Percentiles rank a stretch among this genome's conserved stretches.
phyloP scores from a whole-genome alignment of 2,329 filamentous ascomycete genomes.

The Herpomyces periplanetae region DNA sequence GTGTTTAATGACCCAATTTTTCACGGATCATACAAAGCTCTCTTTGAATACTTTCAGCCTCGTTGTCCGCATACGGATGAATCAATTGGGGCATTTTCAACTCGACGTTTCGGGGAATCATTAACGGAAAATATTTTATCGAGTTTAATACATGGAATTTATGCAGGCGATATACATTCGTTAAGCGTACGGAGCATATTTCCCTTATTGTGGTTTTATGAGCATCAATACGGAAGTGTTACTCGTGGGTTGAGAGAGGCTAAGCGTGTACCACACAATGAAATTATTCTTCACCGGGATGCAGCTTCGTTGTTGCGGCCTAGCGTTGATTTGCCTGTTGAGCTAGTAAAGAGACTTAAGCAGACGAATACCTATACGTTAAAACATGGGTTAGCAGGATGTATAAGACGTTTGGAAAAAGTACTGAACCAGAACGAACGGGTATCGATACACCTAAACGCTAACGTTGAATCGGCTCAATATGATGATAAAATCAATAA shows the following conservation, averaged over 20 bases:
- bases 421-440: too few species aligned
- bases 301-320: too few species aligned
- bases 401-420: too few species aligned
- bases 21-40: constrained; percentile 8
- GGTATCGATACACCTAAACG: too few species aligned
- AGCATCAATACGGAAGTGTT: constrained; percentile 10
- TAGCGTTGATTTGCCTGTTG: too few species aligned
- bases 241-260: constrained; percentile 5
- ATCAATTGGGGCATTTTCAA: constrained; percentile 26
- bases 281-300: too few species aligned
- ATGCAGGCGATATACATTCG: constrained; percentile 50
- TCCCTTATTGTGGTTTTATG: constrained; percentile 12
- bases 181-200: constrained; percentile 29
- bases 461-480: too few species aligned
- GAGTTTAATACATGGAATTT: constrained; percentile 45
- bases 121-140: constrained; percentile 33
- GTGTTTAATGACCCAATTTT: constrained; percentile 17
- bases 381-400: too few species aligned
- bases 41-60: constrained; percentile 6
- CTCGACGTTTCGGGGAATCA: constrained; percentile 13
- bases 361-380: too few species aligned
- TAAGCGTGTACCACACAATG: too few species aligned
- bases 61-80: constrained; percentile 14
- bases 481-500: too few species aligned
- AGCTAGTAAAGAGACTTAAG: too few species aligned